A percentile compares a stretch with the other conserved stretches of the same genome.
These are phyloP conservation scores for Aphanomyces cochlioides DNA, from an alignment of 352 stramenopile genomes.

Conservation along the genomic window DNA sequence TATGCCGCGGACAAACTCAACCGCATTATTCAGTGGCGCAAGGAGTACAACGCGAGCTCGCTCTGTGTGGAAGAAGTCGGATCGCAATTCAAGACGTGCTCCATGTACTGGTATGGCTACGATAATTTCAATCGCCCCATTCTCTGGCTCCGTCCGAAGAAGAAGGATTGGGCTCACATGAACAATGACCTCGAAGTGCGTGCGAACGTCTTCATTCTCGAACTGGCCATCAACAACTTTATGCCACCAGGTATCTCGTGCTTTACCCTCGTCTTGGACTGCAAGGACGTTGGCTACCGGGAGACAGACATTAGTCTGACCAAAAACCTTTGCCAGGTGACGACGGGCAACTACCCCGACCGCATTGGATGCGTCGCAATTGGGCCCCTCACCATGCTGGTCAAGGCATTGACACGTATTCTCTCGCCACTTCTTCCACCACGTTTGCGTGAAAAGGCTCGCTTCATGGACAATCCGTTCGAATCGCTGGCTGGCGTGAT, in stretches of 20 bases:
- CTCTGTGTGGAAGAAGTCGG: constrained; percentile 44
- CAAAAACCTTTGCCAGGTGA: constrained; percentile 51
- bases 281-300: constrained; percentile 41
- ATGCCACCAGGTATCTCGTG: constrained; percentile 57
- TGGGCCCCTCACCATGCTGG: constrained; percentile 50
- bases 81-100: constrained; percentile 44
- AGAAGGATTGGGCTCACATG: constrained; percentile 62
- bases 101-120: constrained; percentile 74
- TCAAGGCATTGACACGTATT: constrained; percentile 48
- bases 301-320: constrained; percentile 60
- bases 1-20: constrained; percentile 63
- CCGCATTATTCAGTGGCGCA: constrained; percentile 49
- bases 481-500: constrained; percentile 56
- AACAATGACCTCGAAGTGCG: constrained; percentile 50
- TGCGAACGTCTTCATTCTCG: constrained; percentile 57
- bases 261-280: constrained; percentile 60
- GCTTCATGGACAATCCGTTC: constrained; percentile 54
- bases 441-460: constrained; percentile 49
- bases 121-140: constrained; percentile 62
- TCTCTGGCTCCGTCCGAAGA: constrained; percentile 55
- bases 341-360: constrained; percentile 60
- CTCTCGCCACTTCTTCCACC: constrained; percentile 54
- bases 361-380: constrained; percentile 58
- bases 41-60: constrained; percentile 41
- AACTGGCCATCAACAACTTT: constrained; percentile 47